phyloP scores from a whole-genome alignment of 257 asterid genomes.

The Leptodermis oblonga region DNA sequence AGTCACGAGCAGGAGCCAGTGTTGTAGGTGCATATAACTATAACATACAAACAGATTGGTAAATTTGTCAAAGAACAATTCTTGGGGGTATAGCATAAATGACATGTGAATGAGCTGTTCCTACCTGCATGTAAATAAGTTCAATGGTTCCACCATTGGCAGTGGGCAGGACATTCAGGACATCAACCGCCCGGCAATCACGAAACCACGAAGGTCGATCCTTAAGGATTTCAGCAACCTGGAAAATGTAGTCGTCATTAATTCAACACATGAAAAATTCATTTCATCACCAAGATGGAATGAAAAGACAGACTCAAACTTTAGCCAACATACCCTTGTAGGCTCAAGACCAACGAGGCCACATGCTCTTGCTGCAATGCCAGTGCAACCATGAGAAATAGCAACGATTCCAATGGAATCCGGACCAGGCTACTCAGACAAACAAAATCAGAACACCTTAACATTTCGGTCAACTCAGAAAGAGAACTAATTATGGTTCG shows the following conservation, averaged over 20 bases:
- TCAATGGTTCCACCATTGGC: constrained; percentile 97
- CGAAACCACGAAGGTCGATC: constrained; percentile 95
- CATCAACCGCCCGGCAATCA: constrained; percentile 90
- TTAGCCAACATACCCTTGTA: constrained; percentile 54
- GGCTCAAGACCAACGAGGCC: constrained; percentile 97
- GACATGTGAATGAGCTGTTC: background rate
- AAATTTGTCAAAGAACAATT: background rate
- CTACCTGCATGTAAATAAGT: constrained; percentile 87
- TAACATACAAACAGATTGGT: constrained; percentile 3
- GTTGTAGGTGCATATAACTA: constrained; percentile 90
- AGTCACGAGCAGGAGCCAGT: constrained; percentile 92
- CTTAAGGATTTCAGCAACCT: constrained; percentile 95
- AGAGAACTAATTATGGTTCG: background rate
- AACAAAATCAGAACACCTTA: background rate
- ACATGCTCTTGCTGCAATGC: constrained; percentile 95
- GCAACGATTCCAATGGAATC: constrained; percentile 99
- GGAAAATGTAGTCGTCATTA: constrained; percentile 16
- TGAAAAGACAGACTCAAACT: background rate
- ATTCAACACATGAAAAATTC: background rate
- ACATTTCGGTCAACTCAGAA: background rate
- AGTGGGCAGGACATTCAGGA: constrained; percentile 77
- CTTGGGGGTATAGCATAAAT: background rate
- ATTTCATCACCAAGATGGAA: background rate
- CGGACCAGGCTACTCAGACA: constrained; percentile 92
- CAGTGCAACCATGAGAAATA: constrained; percentile 99